Conservation (phyloP, 2,329 filamentous ascomycete species). For the Aspergillus sp. region DNA sequence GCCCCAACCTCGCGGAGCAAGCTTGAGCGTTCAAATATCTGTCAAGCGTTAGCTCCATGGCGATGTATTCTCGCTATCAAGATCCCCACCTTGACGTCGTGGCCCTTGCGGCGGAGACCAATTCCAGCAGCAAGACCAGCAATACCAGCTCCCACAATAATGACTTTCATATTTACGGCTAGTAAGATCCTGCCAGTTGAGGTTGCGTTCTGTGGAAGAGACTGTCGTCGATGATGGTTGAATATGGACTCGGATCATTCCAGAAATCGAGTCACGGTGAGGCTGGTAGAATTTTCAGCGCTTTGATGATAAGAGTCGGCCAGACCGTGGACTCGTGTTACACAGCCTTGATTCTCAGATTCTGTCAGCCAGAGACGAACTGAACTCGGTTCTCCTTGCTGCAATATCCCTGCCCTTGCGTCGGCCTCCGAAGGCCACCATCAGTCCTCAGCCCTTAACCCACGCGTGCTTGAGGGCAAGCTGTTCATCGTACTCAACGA, state of each 20-base stretch:
- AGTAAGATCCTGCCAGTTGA: not conserved
- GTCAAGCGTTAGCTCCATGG: not conserved
- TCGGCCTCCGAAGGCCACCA: not conserved
- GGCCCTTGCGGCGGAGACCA: conserved; percentile 4
- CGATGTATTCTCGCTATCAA: not conserved
- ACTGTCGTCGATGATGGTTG: not conserved
- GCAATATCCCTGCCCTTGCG: not conserved
- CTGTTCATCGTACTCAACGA: too few relatives aligned
- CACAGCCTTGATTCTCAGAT: not conserved
- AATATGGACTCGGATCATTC: not conserved
- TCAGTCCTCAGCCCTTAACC: not conserved
- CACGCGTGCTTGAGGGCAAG: too few relatives aligned
- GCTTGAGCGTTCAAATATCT: conserved; percentile 11
- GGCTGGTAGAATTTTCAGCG: not conserved
- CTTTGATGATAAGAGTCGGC: not conserved
- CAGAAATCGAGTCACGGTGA: not conserved
- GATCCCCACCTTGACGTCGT: not conserved
- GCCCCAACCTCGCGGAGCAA: conserved; percentile 27
- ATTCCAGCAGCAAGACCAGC: conserved; percentile 3
- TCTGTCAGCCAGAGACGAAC: not conserved
- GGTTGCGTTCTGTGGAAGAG: not conserved
- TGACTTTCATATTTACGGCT: not conserved
- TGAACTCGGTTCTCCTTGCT: not conserved
- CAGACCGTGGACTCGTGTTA: not conserved
- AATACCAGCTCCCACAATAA: conserved; percentile 7